Percentiles rank a stretch among this genome's conserved stretches.
Conservation (phyloP, 2,329 filamentous ascomycete genomes). For the Cladobotryum protrusum region DNA sequence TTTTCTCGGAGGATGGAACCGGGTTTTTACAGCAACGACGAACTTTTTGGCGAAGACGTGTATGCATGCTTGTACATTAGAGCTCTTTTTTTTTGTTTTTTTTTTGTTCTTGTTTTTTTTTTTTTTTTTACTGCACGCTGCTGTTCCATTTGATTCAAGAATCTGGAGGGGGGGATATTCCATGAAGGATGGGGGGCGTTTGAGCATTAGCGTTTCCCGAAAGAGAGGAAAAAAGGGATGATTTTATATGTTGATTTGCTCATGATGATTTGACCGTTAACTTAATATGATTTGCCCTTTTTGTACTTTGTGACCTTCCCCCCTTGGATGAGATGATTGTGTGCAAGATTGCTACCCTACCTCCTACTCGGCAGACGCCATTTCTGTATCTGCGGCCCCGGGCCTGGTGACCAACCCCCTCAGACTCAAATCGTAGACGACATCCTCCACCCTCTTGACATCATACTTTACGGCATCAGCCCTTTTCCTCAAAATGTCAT, state of each 20-base stretch:
- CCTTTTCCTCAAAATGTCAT: constrained; percentile 79
- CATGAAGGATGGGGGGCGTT: neutral
- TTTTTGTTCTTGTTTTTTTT: too few relatives aligned
- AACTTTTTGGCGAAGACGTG: too few relatives aligned
- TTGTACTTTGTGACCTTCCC: too few relatives aligned
- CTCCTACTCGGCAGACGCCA: constrained; percentile 20
- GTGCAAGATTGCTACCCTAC: too few relatives aligned
- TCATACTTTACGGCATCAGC: constrained; percentile 95
- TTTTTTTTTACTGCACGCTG: too few relatives aligned
- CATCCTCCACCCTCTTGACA: constrained; percentile 96
- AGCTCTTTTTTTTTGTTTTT: constrained; percentile 7
- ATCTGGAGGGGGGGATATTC: too few relatives aligned
- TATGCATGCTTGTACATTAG: constrained; percentile 12
- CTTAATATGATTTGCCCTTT: too few relatives aligned
- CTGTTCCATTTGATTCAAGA: neutral
- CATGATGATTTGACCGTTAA: too few relatives aligned
- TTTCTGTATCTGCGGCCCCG: constrained; percentile 29
- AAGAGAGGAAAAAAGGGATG: neutral
- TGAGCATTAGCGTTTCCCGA: neutral
- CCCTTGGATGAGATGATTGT: too few relatives aligned
- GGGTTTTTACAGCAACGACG: neutral
- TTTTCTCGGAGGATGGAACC: neutral
- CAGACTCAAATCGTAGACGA: constrained; percentile 90
- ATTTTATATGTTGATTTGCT: neutral
- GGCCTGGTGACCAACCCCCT: constrained; percentile 66